A percentile compares a stretch with the other conserved stretches of the same genome.
These are phyloP conservation scores for Pseudogymnoascus sp. DNA, from an alignment of 2,329 filamentous ascomycete species.

Conservation along the genomic window DNA sequence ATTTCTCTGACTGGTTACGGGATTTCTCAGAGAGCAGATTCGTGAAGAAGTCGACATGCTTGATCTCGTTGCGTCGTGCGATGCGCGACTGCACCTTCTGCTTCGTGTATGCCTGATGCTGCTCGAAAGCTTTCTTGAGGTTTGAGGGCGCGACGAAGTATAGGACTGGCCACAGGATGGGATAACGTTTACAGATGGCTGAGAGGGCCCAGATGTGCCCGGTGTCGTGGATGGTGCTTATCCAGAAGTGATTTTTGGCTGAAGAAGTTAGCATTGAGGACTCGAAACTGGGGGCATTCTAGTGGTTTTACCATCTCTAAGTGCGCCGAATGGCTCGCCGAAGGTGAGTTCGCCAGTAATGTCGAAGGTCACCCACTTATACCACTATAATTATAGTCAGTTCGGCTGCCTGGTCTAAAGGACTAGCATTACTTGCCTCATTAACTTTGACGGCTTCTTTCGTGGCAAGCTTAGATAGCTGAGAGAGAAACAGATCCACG, in stretches of 20 bases:
- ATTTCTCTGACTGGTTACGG: not conserved
- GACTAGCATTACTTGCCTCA: constrained; percentile 24
- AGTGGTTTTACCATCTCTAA: constrained; percentile 20
- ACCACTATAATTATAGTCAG: constrained; percentile 47
- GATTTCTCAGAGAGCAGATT: not conserved
- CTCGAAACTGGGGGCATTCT: constrained; percentile 24
- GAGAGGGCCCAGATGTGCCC: not conserved
- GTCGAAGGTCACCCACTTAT: constrained; percentile 47
- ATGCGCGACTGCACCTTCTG: not conserved
- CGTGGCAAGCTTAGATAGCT: constrained; percentile 25
- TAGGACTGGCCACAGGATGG: not conserved
- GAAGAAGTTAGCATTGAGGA: constrained; percentile 19
- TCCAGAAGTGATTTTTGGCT: constrained; percentile 23
- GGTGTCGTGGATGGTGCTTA: constrained; percentile 18
- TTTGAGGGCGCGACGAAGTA: not conserved
- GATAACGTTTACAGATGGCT: not conserved
- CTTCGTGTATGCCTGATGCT: not conserved
- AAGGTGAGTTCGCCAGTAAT: constrained; percentile 52
- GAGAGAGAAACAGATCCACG: constrained; percentile 18
- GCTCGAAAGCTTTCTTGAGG: not conserved
- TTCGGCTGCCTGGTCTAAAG: constrained; percentile 24
- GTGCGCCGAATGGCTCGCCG: constrained; percentile 27
- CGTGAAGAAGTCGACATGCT: not conserved
- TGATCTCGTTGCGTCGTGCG: not conserved
- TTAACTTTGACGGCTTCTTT: constrained; percentile 26